Evolutionary conservation across 768 basidiomycete genomes (phyloP).

Genomic region (Russula emetica): DNA sequence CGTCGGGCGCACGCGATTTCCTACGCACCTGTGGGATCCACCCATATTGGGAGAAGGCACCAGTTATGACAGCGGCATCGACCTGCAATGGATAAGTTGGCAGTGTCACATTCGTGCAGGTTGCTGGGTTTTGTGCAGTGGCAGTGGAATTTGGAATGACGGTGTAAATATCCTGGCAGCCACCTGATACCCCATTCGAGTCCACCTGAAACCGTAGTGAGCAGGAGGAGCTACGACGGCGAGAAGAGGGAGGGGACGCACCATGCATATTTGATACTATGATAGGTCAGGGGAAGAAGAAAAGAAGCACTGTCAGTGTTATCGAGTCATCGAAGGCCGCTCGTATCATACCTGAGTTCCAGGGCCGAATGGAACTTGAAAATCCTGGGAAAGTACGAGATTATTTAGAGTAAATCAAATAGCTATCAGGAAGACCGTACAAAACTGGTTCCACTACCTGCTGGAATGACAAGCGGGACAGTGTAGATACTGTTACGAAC

Average conservation of each 20-base stretch:
- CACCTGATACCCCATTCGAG: constrained; percentile 52
- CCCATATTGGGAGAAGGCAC: constrained; percentile 56
- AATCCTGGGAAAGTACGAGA: constrained; percentile 41
- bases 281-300: not conserved
- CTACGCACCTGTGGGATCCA: constrained; percentile 50
- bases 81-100: constrained; percentile 44
- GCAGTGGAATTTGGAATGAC: constrained; percentile 43
- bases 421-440: constrained; percentile 36
- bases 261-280: constrained; percentile 73
- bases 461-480: constrained; percentile 49
- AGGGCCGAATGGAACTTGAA: constrained; percentile 54
- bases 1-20: not conserved
- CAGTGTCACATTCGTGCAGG: constrained; percentile 50
- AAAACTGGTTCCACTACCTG: constrained; percentile 44
- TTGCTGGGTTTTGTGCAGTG: constrained; percentile 36
- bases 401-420: constrained; percentile 3
- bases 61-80: constrained; percentile 41
- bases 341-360: constrained; percentile 45
- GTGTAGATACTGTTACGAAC: constrained; percentile 41
- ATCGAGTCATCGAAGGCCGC: not conserved
- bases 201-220: constrained; percentile 43
- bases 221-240: not conserved
- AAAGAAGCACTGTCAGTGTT: not conserved
- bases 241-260: constrained; percentile 29
- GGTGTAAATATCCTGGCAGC: constrained; percentile 56